Evolutionary conservation across 805 yeast species (phyloP).

Genomic region (Saccharomyces kudriavzevii): DNA sequence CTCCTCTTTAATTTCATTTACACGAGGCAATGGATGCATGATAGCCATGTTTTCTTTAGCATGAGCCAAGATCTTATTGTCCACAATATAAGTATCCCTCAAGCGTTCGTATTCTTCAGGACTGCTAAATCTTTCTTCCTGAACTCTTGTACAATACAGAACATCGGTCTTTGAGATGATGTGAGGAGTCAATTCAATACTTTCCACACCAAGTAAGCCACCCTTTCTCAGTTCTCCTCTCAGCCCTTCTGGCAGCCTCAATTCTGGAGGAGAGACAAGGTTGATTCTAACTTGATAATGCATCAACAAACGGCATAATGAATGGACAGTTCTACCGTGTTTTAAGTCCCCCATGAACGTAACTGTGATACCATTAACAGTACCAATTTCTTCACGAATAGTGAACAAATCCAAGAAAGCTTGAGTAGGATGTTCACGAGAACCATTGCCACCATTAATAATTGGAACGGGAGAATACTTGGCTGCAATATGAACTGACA

Average conservation of each 20-base stretch:
- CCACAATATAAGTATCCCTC: constrained; percentile 86
- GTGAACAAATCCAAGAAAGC: constrained; percentile 96
- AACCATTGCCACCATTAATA: constrained; percentile 95
- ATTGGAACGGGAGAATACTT: constrained; percentile 96
- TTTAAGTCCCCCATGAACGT: constrained; percentile 98
- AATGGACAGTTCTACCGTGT: constrained; percentile 97
- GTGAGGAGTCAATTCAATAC: constrained; percentile 71
- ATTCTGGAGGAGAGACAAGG: constrained; percentile 83
- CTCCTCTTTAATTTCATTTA: constrained; percentile 92
- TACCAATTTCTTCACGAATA: constrained; percentile 96
- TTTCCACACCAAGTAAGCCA: constrained; percentile 67
- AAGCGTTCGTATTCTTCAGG: constrained; percentile 72
- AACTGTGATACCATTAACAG: constrained; percentile 94
- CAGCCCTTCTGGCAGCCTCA: constrained; percentile 71
- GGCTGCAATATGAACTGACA: constrained; percentile 88
- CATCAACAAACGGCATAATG: constrained; percentile 79
- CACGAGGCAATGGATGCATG: constrained; percentile 98
- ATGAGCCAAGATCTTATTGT: constrained; percentile 79
- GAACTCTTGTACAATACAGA: constrained; percentile 95
- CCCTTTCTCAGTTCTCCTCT: constrained; percentile 55
- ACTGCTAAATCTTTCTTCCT: constrained; percentile 86
- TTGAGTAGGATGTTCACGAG: constrained; percentile 98
- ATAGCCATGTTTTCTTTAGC: constrained; percentile 98
- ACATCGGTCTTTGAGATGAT: constrained; percentile 88
- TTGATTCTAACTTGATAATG: constrained; percentile 91